Evolutionary conservation across 2,329 filamentous ascomycete genomes (phyloP).

Genomic region (Neobulgaria alba): DNA sequence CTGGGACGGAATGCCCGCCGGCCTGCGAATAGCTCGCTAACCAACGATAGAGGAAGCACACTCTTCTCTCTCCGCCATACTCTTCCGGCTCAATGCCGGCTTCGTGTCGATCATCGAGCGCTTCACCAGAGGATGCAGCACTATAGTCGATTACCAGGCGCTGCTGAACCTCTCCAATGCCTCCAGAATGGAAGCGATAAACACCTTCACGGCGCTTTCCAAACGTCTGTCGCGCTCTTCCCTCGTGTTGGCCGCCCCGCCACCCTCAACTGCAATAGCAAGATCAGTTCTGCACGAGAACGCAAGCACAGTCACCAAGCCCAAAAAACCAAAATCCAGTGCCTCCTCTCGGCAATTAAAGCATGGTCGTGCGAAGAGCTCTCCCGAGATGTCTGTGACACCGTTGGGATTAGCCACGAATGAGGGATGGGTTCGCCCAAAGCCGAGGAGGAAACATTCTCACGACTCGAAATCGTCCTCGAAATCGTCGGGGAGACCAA

Average conservation of each 20-base stretch:
- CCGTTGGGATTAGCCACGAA: slow-evolving; percentile 18
- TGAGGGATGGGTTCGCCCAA: slow-evolving; percentile 21
- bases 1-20: no score
- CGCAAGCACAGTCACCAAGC: no score
- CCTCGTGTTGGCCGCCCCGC: slow-evolving; percentile 3
- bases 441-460: slow-evolving; percentile 13
- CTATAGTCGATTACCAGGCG: slow-evolving; percentile 37
- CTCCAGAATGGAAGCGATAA: slow-evolving; percentile 40
- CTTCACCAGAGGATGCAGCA: slow-evolving; percentile 28
- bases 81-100: slow-evolving; percentile 36
- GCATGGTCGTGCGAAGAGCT: slow-evolving; percentile 15
- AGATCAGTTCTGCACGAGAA: no score
- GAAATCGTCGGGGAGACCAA: slow-evolving; percentile 1
- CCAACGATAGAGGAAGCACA: slow-evolving; percentile 26
- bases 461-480: slow-evolving; percentile 5
- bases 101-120: slow-evolving; percentile 34
- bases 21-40: no score
- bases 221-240: slow-evolving; percentile 26
- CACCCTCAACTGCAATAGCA: slow-evolving; percentile 1
- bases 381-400: slow-evolving; percentile 11
- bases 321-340: slow-evolving; percentile 7
- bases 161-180: slow-evolving; percentile 39
- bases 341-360: slow-evolving; percentile 1
- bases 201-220: slow-evolving; percentile 41
- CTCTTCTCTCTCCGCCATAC: slow-evolving; percentile 27